Conservation (phyloP, 352 stramenopile genomes). For the Globisporangium acanthophoron region DNA sequence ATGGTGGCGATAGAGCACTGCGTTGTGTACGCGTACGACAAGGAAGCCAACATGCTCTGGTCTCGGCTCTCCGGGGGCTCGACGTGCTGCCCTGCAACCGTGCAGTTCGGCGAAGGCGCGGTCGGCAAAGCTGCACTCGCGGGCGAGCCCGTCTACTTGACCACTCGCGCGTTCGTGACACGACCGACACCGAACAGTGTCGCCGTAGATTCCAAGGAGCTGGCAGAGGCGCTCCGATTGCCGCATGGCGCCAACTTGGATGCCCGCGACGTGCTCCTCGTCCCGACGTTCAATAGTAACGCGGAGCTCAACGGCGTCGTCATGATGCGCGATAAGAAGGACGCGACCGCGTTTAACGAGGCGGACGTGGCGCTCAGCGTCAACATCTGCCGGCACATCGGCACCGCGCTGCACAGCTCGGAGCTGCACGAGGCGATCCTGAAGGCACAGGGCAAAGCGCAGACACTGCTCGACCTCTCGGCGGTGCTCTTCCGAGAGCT, state of each 20-base stretch:
- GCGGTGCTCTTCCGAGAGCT: slow-evolving; percentile 59
- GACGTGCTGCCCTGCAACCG: slow-evolving; percentile 23
- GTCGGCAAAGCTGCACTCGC: slow-evolving; percentile 33
- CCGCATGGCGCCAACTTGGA: slow-evolving; percentile 9
- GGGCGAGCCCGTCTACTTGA: slow-evolving; percentile 22
- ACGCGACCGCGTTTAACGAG: slow-evolving; percentile 30
- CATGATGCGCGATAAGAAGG: slow-evolving; percentile 39
- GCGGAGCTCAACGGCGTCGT: slow-evolving; percentile 55
- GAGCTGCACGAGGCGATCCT: slow-evolving; percentile 52
- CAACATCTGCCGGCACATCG: slow-evolving; percentile 50
- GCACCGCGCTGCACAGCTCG: slow-evolving; percentile 43
- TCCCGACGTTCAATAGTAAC: slow-evolving; percentile 41
- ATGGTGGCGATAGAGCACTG: slow-evolving; percentile 48
- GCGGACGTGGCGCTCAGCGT: slow-evolving; percentile 51
- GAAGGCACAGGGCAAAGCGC: slow-evolving; percentile 56
- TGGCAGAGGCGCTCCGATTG: slow-evolving; percentile 9
- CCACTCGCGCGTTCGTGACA: slow-evolving; percentile 13
- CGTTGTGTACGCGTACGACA: slow-evolving; percentile 54
- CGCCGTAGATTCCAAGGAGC: slow-evolving; percentile 10
- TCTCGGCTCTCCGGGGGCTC: slow-evolving; percentile 27
- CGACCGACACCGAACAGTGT: slow-evolving; percentile 4
- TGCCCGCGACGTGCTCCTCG: slow-evolving; percentile 38
- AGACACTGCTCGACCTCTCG: slow-evolving; percentile 61
- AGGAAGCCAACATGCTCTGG: slow-evolving; percentile 45
- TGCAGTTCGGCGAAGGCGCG: slow-evolving; percentile 46